Evolutionary conservation across 129 eudicot genomes (phyloP), one percentile per base, ranked within the genome.

Genomic region (Flaveria linearis): DNA sequence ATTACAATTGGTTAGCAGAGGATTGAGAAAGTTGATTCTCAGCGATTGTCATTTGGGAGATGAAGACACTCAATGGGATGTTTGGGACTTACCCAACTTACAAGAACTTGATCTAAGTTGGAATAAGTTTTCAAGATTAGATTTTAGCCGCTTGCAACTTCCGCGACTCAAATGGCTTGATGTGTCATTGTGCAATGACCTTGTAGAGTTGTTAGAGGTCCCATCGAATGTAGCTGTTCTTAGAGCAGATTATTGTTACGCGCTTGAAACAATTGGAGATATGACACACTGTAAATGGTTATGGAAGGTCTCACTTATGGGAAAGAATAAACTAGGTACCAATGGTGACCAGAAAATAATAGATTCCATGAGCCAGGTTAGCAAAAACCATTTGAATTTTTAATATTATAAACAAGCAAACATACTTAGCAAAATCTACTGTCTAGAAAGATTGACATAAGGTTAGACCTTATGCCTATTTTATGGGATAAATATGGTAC

Each of bases 201-300:
- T 65, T 65, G 25, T 65, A 65, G 49, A 65, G 49, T 65, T 65
- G 70, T n/a, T 4, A 3, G 70, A 39, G 70, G 26, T 65, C 25
- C 70, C 70, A 39, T 65, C 50, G 3, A 8, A 25, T 51, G 30
- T 71, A 28, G 46, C 47, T 71, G 63, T 71, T 50, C n/a, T 71
- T 51, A 50, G 14, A 16, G 63, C 64, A 1, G 63, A 50, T 26
- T 18, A 9, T 28, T 71, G 75, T 50, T 5, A 28, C 12, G 33
- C 63, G 10, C 75, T 71, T 71, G 47, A 51, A 51, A 71, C 46
- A 18, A 13, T 71, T 51, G 75, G 63, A 71, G 63, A 71, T 51
- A n/a, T 71, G 58, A 51, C 75, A 71, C 51, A 71, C 47, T 71
- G 75, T 33, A 71, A 71, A 71, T 71, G 75, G 75, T 26, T 71